Base-by-base conservation (phyloP, 306 rosid genomes). In the Trichosanthes cucumerina region DNA sequence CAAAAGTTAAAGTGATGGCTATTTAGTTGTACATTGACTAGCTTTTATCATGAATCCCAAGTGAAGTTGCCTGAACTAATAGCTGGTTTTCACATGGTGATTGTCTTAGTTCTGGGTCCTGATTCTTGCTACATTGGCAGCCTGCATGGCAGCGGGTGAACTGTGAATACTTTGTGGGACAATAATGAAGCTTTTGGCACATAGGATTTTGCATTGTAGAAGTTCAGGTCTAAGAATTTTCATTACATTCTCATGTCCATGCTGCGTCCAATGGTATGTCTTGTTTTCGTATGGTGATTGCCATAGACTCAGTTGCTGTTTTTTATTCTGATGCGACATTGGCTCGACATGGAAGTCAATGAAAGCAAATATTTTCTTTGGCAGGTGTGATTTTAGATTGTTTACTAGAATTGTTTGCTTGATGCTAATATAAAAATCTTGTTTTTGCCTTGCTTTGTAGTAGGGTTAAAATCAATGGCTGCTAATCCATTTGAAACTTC, bases 61-160 rank as follows among this genome's bases (percentile, higher is more conserved):
- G 76, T 24, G 57, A 43, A 49, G 43, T 3, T 72, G 44, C 6
- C 12, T 49, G 23, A 73, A 73, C 33, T 3, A 28, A 73, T 73
- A 28, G 44, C 26, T 73, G 78, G 78, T 49, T 47, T 50, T 74
- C 78, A 74, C 78, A 50, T 49, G 78, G 78, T 19, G 46, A 18
- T 73, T 73, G 26, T 16, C 58, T 15, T 24, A 71, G 53, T 68
- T 68, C 19, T 68, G 36, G 10, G 4, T 69, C n/a, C 23, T 43
- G 34, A 41, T 68, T 41, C 33, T 41, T 68, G 75, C 34, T 1
- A 24, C 75, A 68, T 12, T 10, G 52, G 75, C 52, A 39, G 47
- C 75, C 39, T 68, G 34, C 33, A n/a, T 2, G 14, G 31, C 39
- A 68, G 19, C 52, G 13, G 52, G 75, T 68, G 49, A 5, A 13